A percentile compares a stretch with the other conserved stretches of the same genome.
phyloP scores from a whole-genome alignment of 2,329 filamentous ascomycete genomes.

The Aureobasidium lini region DNA sequence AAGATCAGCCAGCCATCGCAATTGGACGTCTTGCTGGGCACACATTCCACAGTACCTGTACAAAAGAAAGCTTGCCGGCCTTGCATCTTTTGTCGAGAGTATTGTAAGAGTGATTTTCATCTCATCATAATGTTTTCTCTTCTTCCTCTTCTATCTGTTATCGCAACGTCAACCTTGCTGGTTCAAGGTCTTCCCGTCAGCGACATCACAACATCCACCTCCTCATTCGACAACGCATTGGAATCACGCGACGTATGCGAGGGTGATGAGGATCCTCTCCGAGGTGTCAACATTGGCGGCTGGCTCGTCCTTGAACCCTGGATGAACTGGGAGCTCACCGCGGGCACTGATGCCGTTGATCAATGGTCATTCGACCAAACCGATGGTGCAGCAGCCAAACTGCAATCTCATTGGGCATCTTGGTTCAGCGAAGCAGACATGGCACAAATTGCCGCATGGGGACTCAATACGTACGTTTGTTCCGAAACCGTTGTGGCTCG shows the following conservation, averaged over 20 bases:
- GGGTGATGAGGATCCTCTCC: constrained; percentile 38
- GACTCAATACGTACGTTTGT: constrained; percentile 24
- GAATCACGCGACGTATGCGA: constrained; percentile 21
- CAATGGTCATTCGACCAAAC: constrained; percentile 34
- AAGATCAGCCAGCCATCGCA: neutral
- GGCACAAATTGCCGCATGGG: constrained; percentile 30
- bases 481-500: neutral
- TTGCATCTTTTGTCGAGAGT: neutral
- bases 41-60: neutral
- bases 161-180: constrained; percentile 9
- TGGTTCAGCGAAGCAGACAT: constrained; percentile 38
- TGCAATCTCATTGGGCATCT: constrained; percentile 30
- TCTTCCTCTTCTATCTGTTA: neutral
- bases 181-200: constrained; percentile 9
- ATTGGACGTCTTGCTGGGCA: neutral
- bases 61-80: constrained; percentile 4
- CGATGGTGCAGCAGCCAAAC: constrained; percentile 20
- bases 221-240: neutral
- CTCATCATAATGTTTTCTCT: constrained; percentile 6
- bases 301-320: constrained; percentile 43
- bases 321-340: constrained; percentile 21
- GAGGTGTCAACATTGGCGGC: constrained; percentile 44
- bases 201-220: neutral
- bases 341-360: constrained; percentile 25
- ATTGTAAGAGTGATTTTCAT: neutral